A percentile compares a stretch with the other conserved stretches of the same genome.
Conservation (phyloP, 2,329 filamentous ascomycete species). For the Trichophyton verrucosum region DNA sequence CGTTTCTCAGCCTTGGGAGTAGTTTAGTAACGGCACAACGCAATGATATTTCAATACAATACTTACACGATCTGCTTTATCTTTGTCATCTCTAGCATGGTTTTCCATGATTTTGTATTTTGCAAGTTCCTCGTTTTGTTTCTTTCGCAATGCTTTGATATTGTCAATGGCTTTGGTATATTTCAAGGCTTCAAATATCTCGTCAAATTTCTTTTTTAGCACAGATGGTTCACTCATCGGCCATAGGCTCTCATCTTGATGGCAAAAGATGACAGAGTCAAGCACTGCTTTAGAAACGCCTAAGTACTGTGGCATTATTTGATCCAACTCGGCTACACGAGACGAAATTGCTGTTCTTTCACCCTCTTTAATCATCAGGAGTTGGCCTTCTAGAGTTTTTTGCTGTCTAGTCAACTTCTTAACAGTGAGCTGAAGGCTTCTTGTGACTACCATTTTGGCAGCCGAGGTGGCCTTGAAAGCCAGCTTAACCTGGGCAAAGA, state of each 20-base stretch:
- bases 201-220: conserved; percentile 89
- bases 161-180: conserved; percentile 97
- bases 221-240: conserved; percentile 77
- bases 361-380: conserved; percentile 65
- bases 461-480: conserved; percentile 70
- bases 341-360: conserved; percentile 70
- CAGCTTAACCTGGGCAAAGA: conserved; percentile 82
- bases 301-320: conserved; percentile 70
- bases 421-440: conserved; percentile 73
- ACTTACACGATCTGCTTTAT: conserved; percentile 56
- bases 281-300: conserved; percentile 84
- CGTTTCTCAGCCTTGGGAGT: conserved; percentile 44
- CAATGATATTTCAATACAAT: conserved; percentile 8
- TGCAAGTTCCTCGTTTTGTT: conserved; percentile 61
- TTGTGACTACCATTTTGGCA: conserved; percentile 66
- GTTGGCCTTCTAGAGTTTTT: conserved; percentile 72
- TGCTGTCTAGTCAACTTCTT: conserved; percentile 65
- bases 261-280: conserved; percentile 94
- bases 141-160: conserved; percentile 75
- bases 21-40: conserved; percentile 5
- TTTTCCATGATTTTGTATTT: conserved; percentile 63
- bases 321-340: conserved; percentile 66
- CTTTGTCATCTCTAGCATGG: conserved; percentile 71
- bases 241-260: conserved; percentile 96
- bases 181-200: conserved; percentile 93